Evolutionary conservation across 192 early-diverging fungal species (phyloP), one percentile per base, ranked within the genome.

Genomic region (Obelidium mucronatum): DNA sequence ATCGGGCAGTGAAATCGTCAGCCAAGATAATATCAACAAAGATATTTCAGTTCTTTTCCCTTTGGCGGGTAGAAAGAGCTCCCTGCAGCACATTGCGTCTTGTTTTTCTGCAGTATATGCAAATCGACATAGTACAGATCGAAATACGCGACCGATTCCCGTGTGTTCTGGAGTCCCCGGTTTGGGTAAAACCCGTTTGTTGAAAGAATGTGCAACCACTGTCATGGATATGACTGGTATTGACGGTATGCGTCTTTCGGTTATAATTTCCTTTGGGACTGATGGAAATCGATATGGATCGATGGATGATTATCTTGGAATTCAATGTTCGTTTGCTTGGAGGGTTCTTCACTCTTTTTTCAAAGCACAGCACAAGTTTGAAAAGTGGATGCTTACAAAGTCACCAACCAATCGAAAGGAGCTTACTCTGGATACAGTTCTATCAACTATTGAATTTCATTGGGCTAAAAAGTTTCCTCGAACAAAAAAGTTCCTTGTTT

Each of bases 241-340:
- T 24, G 13, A 15, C n/a, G 73, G 73, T 35, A 42, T 72, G 2
- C 59, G 73, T 24, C 36, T 3, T 22, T 72, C 67, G n/a, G 73
- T 61, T 36, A 64, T 74, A 61, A 0, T 74, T 55, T 35, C 73
- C 1, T 74, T 74, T 37, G 73, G 73, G 31, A 66, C 71, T 30
- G 72, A 66, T 69, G 72, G 72, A 61, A 74, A 66, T 66, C 4
- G 26, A 36, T 72, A 69, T 35, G 17, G 34, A 13, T 24, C 2
- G 42, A 48, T 70, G 2, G 73, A 74, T 74, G 34, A 26, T 30
- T 26, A 39, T 22, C 73, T 74, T 74, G 65, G 73, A 1, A 74
- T 74, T 74, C 62, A 74, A 42, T 74, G 73, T 33, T 74, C 73
- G 19, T 74, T 74, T 19, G 73, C 73, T 1, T 74, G 73, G 73